Evolutionary conservation across 2,329 filamentous ascomycete genomes (phyloP), one percentile per base, ranked within the genome.

Genomic region (Dothistroma septosporum): DNA sequence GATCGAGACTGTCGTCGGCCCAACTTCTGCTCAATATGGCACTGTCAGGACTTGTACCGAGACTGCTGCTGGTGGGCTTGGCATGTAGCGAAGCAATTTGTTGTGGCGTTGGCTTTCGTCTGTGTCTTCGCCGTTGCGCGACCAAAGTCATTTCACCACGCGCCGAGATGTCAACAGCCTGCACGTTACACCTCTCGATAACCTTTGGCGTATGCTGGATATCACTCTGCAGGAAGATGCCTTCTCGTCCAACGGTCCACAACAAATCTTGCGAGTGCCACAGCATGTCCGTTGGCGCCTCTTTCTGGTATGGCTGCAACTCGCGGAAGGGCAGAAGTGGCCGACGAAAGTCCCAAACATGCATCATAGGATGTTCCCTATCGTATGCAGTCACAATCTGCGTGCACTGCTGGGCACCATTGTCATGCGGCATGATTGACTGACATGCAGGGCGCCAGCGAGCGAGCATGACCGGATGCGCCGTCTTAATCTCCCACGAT

Each of bases 261-360:
- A 88, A 75, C 7, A 85, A 75, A 70, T 87, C 84, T 72, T 85
- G 83, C 55, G 84, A 85, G 67, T 84, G 83, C 80, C 85, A 88
- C 16, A 87, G 76, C 71, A 88, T 75, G 66, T 87, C 85, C 24
- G 83, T 81, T 21, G 84, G 80, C 16, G 82, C 78, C 5, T 77
- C 79, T 53, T 79, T 75, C 67, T 85, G 83, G 19, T 53, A 53
- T 58, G 80, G 80, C 68, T 81, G 78, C 63, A 87, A 79, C 68
- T 87, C 85, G 47, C 83, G 79, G 67, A 84, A 86, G 0, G 85
- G 85, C n/a, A 87, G 74, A 66, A 81, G 78, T 6, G 85, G 84
- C 35, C 85, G 79, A 41, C 84, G 81, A 64, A 87, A 80, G 71
- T 88, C 85, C 85, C 85, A 88, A 3, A 87, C 74, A 67, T 87